Base-by-base conservation (phyloP, 495 filamentous ascomycete genomes). In the Daldinia decipiens region DNA sequence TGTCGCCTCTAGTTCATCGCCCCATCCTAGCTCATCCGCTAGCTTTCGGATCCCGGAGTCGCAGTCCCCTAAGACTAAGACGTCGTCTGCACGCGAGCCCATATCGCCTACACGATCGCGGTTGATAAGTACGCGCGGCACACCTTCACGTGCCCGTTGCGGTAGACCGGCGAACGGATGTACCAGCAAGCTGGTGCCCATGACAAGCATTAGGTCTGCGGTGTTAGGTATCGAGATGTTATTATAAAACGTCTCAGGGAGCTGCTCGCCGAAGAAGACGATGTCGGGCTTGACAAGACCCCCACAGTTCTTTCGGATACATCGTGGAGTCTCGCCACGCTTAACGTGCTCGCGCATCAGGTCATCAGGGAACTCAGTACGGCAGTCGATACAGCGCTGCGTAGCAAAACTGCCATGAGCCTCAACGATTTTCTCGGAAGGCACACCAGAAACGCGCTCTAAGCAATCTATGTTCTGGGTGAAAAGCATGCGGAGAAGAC, bases 391-490 rank as follows among this genome's bases (percentile, higher is more conserved):
- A 78, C 95, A 99, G 59, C 87, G 86, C 78, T 97, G 94, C 6
- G 84, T 84, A 9, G 95, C 95, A 78, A 98, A 99, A 75, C 92
- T 96, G 50, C 95, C 95, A 77, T 99, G 95, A 9, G 96, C 95
- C 80, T 98, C 95, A 24, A 98, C 83, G 59, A 99, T 93, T 79
- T 87, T 87, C 5, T 95, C 88, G 0, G 82, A 83, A 0, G 93
- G 92, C 15, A 99, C 86, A 47, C 95, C 95, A 8, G 95, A 96
- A 71, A 88, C 85, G 34, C 95, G 88, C 79, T 99, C 95, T 24
- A 99, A 85, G 73, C 92, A 94, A 81, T 99, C 95, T 73, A 99
- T 97, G 77, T 99, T 99, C 78, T 99, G 95, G 5, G 96, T 97
- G 80, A 97, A 99, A 43, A 94, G 85, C 81, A 93, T 95, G 70